Conservation (phyloP, 139 green algal genomes). For the Volvox reticuliferus region DNA sequence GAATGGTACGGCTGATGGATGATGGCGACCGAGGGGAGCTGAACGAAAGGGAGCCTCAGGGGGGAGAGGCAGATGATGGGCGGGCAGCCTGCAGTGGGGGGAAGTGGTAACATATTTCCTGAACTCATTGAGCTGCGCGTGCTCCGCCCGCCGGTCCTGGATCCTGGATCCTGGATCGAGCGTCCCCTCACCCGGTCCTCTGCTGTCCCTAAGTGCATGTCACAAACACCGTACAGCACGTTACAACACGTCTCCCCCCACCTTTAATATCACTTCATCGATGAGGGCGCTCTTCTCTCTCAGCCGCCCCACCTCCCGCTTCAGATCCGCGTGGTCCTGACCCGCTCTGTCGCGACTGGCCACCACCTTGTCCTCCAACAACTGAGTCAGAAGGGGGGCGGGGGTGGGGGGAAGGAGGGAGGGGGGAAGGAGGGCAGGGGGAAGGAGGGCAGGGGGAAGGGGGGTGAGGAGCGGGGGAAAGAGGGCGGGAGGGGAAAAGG, state of each 20-base stretch:
- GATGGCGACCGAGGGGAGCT: too few relatives aligned
- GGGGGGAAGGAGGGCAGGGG: background rate
- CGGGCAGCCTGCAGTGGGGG: too few relatives aligned
- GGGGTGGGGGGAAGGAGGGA: background rate
- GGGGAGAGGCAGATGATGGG: background rate
- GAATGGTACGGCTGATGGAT: background rate
- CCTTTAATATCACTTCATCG: constrained; percentile 42
- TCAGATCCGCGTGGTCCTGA: background rate
- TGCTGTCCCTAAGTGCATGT: too few relatives aligned
- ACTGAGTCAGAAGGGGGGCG: background rate
- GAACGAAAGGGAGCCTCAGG: background rate
- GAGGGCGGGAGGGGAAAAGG: background rate
- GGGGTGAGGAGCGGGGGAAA: background rate
- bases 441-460: background rate
- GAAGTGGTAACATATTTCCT: background rate
- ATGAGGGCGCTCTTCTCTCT: background rate
- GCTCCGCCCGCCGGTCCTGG: too few relatives aligned
- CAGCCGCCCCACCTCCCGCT: background rate
- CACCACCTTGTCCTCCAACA: background rate
- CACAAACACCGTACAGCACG: too few relatives aligned
- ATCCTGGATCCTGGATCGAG: too few relatives aligned
- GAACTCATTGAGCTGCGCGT: too few relatives aligned
- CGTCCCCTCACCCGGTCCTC: too few relatives aligned
- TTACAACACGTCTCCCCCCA: background rate
- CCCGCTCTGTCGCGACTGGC: background rate